Percentiles rank a stretch among this genome's conserved stretches.
These are phyloP conservation scores for Didymella pomorum DNA, from an alignment of 2,329 filamentous ascomycete genomes.

Conservation along the genomic window DNA sequence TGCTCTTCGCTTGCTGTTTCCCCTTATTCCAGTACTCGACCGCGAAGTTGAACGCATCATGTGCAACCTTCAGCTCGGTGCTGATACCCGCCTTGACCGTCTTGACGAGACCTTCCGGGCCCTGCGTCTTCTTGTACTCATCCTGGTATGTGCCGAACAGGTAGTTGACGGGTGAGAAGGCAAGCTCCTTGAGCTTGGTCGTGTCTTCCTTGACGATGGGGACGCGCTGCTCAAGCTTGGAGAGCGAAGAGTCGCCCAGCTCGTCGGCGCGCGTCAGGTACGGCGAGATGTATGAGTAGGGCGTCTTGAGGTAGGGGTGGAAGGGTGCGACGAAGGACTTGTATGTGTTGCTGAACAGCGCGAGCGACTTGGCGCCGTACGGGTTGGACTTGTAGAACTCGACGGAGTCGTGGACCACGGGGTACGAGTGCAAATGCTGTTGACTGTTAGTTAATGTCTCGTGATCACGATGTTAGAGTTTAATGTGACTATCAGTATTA, in stretches of 20 bases:
- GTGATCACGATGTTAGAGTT: conserved; percentile 1
- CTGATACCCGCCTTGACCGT: conserved; percentile 48
- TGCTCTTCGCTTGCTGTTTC: conserved; percentile 46
- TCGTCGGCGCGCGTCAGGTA: conserved; percentile 83
- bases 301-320: conserved; percentile 78
- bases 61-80: conserved; percentile 51
- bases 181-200: conserved; percentile 50
- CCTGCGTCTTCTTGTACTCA: conserved; percentile 51
- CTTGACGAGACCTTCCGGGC: conserved; percentile 47
- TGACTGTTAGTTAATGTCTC: conserved; percentile 17
- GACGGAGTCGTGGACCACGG: conserved; percentile 80
- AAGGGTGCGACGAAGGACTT: conserved; percentile 78
- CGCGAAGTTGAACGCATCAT: conserved; percentile 44
- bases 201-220: conserved; percentile 61
- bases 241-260: conserved; percentile 50
- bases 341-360: conserved; percentile 78
- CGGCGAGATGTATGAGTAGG: conserved; percentile 82
- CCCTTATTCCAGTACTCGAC: conserved; percentile 44
- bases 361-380: conserved; percentile 82
- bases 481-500: background rate
- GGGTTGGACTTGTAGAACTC: conserved; percentile 81
- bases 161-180: conserved; percentile 47
- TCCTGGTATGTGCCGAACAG: conserved; percentile 49
- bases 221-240: conserved; percentile 48
- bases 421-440: conserved; percentile 86